These are phyloP conservation scores for Cenococcum geophilum DNA, from an alignment of 495 filamentous ascomycete genomes.

Conservation along the genomic window DNA sequence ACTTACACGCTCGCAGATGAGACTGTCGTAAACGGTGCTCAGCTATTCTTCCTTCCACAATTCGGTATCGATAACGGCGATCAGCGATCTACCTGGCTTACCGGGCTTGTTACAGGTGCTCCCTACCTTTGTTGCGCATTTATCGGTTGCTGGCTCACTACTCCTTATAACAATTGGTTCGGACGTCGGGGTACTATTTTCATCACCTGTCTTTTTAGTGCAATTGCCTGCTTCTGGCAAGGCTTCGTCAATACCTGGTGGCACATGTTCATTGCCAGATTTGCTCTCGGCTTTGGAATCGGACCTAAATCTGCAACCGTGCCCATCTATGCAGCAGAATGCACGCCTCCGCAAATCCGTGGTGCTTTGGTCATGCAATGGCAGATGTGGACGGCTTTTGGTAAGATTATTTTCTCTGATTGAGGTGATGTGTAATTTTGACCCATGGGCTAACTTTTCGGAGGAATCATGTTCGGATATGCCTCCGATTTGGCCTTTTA, in stretches of 20 bases:
- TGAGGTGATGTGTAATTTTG: not conserved
- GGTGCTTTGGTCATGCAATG: constrained; percentile 76
- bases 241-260: constrained; percentile 65
- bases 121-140: constrained; percentile 76
- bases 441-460: constrained; percentile 1
- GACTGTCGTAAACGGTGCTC: constrained; percentile 73
- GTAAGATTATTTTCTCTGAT: not conserved
- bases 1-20: constrained; percentile 38
- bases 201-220: constrained; percentile 61
- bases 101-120: constrained; percentile 56
- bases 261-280: constrained; percentile 45
- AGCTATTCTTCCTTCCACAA: constrained; percentile 58
- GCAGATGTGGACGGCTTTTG: constrained; percentile 69
- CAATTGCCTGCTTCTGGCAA: constrained; percentile 69
- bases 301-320: constrained; percentile 77
- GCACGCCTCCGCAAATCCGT: constrained; percentile 62
- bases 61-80: constrained; percentile 54
- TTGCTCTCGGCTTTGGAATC: constrained; percentile 54
- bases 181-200: constrained; percentile 83
- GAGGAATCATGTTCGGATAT: constrained; percentile 71
- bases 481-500: constrained; percentile 68
- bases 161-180: constrained; percentile 70
- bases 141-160: constrained; percentile 76
- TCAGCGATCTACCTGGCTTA: constrained; percentile 48
- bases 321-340: constrained; percentile 74